Percentiles rank a stretch among this genome's conserved stretches.
These are phyloP conservation scores for Neckera pumila DNA, from an alignment of 225 moss, liverwort and hornwort species.

Conservation along the genomic window DNA sequence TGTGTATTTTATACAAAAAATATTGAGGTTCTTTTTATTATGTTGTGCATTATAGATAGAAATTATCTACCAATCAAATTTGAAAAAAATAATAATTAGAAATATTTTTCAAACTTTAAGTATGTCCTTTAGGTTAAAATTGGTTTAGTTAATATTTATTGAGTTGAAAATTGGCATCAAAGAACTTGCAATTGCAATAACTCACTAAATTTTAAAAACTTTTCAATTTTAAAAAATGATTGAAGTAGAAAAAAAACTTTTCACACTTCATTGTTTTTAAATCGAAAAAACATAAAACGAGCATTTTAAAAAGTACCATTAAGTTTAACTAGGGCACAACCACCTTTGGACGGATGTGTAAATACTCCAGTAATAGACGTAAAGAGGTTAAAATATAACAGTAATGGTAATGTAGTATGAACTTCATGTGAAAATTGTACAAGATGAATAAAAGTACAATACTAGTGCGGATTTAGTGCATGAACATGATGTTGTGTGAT, in stretches of 20 bases:
- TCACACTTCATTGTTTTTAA: neutral
- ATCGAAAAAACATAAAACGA: neutral
- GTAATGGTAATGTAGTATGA: neutral
- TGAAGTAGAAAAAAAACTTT: neutral
- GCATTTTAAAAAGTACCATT: neutral
- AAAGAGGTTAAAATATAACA: neutral
- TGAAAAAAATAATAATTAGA: neutral
- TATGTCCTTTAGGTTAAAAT: neutral
- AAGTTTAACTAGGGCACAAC: neutral
- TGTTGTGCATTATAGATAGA: neutral
- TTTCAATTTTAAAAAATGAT: neutral
- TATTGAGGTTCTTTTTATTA: neutral
- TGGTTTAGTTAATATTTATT: neutral
- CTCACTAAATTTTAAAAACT: rapidly evolving
- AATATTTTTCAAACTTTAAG: neutral
- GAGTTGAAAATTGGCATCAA: rapidly evolving
- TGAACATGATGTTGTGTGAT: neutral
- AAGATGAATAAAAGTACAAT: neutral
- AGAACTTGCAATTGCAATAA: neutral
- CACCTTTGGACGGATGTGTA: rapidly evolving
- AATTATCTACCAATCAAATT: neutral
- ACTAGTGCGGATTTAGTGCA: neutral
- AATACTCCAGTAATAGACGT: neutral
- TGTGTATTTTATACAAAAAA: neutral
- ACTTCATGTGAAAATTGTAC: neutral